A percentile compares a stretch with the other conserved stretches of the same genome.
Conservation (phyloP, 306 rosid genomes). For the Macrotyloma uniflorum region DNA sequence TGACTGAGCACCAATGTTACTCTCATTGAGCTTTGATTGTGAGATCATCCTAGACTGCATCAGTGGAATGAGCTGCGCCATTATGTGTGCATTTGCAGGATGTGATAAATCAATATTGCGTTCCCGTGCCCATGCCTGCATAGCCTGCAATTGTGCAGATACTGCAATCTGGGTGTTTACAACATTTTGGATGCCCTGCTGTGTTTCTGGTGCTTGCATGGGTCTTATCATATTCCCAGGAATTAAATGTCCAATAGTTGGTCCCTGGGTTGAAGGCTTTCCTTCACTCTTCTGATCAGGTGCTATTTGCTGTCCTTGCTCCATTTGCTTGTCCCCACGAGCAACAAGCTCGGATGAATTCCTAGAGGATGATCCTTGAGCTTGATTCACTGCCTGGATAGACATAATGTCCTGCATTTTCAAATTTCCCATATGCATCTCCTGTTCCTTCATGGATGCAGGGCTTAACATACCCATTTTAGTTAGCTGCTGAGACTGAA, state of each 20-base stretch:
- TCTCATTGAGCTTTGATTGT: constrained; percentile 72
- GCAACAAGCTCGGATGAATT: constrained; percentile 61
- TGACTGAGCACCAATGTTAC: constrained; percentile 63
- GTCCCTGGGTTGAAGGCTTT: constrained; percentile 60
- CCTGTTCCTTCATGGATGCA: constrained; percentile 81
- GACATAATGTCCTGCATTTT: constrained; percentile 86
- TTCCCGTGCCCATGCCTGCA: constrained; percentile 93
- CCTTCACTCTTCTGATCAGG: constrained; percentile 71
- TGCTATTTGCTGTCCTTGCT: constrained; percentile 67
- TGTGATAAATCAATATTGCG: constrained; percentile 81
- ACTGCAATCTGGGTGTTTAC: constrained; percentile 70
- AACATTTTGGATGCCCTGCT: constrained; percentile 69
- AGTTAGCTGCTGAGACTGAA: constrained; percentile 82
- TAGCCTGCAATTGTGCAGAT: constrained; percentile 82
- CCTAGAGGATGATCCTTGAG: constrained; percentile 73
- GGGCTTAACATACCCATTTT: constrained; percentile 78
- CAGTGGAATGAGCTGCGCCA: constrained; percentile 78
- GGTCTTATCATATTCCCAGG: constrained; percentile 68
- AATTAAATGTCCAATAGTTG: constrained; percentile 53
- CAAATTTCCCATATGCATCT: constrained; percentile 75
- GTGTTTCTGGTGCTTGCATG: constrained; percentile 70
- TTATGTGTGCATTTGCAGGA: constrained; percentile 80
- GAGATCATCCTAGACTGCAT: constrained; percentile 77
- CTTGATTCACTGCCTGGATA: constrained; percentile 69
- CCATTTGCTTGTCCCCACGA: constrained; percentile 79